phyloP scores from a whole-genome alignment of 345 rosid genomes.

The Eucalyptus cloeziana region DNA sequence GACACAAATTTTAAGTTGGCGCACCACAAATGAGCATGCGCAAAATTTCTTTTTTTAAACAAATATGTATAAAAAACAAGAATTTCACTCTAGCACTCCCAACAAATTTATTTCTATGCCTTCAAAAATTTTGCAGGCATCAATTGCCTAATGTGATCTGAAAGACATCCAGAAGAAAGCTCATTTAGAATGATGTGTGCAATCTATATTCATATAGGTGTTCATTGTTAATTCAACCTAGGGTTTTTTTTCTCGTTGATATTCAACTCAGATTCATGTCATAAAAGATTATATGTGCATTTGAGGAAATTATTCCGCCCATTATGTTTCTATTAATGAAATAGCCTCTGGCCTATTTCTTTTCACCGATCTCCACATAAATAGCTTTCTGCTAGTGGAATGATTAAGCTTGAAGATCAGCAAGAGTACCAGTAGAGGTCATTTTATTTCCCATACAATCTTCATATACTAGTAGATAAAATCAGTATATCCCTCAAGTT shows the following conservation, averaged over 20 bases:
- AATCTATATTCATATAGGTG: not conserved
- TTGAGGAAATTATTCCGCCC: not conserved
- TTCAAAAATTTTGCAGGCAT: not conserved
- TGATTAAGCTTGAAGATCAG: not conserved
- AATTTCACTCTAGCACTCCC: not conserved
- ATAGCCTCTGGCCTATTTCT: not conserved
- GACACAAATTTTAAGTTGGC: not conserved
- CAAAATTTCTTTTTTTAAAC: not conserved
- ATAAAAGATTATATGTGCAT: not conserved
- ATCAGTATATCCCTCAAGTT: not conserved
- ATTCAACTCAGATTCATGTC: not conserved
- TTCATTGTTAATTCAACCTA: not conserved
- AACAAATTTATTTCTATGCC: not conserved
- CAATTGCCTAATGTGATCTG: not conserved
- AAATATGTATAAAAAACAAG: not conserved
- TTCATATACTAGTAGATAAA: not conserved
- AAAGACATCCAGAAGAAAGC: not conserved
- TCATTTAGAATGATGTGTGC: not conserved
- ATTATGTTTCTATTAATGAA: not conserved
- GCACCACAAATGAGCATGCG: not conserved
- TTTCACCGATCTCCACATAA: not conserved
- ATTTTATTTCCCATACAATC: not conserved
- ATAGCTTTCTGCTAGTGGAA: not conserved
- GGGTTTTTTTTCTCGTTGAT: not conserved
- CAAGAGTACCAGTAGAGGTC: not conserved